Evolutionary conservation across 306 rosid species (phyloP), one percentile per base, ranked within the genome.

Genomic region (Carpinus fangiana): DNA sequence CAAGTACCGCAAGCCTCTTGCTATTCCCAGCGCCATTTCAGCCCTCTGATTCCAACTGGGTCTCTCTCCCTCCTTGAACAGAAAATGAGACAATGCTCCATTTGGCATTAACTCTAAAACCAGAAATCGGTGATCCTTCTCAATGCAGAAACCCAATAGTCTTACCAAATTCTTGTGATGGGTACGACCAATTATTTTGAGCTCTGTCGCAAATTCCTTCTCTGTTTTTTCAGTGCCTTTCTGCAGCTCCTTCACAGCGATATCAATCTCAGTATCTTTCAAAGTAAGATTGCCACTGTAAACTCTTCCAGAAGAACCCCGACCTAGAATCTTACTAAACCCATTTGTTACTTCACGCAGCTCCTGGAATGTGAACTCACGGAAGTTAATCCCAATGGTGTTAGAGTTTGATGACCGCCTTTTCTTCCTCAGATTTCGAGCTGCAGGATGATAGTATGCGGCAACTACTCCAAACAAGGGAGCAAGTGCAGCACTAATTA

Each of bases 151-250:
- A 1, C 84, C 87, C 50, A 80, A 36, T 34, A 84, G 85, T 48
- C 84, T 81, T 54, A 69, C 84, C 55, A 84, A 45, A 73, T 80
- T 84, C n/a, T 38, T 84, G 61, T 84, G 85, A 81, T 84, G 85
- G 2, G 87, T 84, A 14, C 77, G 80, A 2, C 82, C 82, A 6
- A 84, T 84, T 17, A 77, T 36, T 67, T 77, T 84, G 17, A 84
- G 85, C 85, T 81, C 87, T 7, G 78, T 84, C 82, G 48, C 61
- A 79, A 84, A 84, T 47, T 81, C 87, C 34, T 57, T 57, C 4
- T 84, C 85, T 34, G 51, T 77, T 73, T 36, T 77, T 12, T 84
- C 82, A 54, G 70, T 47, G 1, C 9, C 70, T 73, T 77, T 84
- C 17, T 78, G 77, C 56, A 84, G 78, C 70, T 61, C 78, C 78